phyloP scores from a whole-genome alignment of 768 basidiomycete species.

The Rhizopogon rudus region DNA sequence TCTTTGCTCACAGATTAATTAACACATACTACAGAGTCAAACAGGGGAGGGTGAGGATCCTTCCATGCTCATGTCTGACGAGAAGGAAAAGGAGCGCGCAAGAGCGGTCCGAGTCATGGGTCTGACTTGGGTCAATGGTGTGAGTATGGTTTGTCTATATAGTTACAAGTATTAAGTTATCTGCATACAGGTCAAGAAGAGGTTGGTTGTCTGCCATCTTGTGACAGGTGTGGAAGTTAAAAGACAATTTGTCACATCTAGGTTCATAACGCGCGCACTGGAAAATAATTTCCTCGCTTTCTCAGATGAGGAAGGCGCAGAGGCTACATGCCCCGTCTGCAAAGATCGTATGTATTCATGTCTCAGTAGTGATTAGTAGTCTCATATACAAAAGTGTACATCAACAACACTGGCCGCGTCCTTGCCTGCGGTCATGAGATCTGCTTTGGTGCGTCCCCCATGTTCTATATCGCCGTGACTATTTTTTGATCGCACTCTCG shows the following conservation, averaged over 20 bases:
- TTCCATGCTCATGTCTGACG: conserved; percentile 40
- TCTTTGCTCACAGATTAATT: neutral
- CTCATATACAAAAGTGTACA: conserved; percentile 33
- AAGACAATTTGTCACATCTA: conserved; percentile 7
- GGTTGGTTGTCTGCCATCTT: conserved; percentile 14
- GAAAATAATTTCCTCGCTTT: conserved; percentile 39
- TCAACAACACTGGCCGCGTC: conserved; percentile 50
- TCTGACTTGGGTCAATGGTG: conserved; percentile 31
- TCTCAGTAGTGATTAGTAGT: neutral
- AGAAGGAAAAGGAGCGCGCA: conserved; percentile 49
- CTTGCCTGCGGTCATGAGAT: conserved; percentile 64
- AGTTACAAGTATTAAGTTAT: neutral
- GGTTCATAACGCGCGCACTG: conserved; percentile 45
- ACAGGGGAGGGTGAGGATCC: conserved; percentile 47
- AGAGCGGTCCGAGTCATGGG: conserved; percentile 46
- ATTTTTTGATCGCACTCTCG: neutral
- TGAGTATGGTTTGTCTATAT: neutral
- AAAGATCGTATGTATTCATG: conserved; percentile 43
- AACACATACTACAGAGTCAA: conserved; percentile 25
- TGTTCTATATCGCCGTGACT: neutral
- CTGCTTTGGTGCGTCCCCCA: conserved; percentile 44
- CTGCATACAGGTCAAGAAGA: conserved; percentile 30
- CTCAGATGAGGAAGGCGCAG: conserved; percentile 42
- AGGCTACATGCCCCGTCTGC: conserved; percentile 59
- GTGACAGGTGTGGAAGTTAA: neutral